Conservation (phyloP, 148 eudicot species). For the Rhododendron ovatum region DNA sequence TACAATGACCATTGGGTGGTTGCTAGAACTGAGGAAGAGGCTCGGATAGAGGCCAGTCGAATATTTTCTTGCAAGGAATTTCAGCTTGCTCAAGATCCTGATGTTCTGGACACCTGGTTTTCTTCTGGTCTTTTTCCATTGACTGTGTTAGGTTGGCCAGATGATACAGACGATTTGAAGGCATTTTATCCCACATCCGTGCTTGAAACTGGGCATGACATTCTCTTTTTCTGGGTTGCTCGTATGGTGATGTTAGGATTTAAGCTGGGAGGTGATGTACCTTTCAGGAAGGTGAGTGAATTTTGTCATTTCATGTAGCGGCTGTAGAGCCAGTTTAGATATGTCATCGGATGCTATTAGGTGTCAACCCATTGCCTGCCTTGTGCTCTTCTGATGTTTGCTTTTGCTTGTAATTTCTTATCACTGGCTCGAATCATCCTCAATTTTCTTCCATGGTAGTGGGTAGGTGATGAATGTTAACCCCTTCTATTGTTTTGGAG, state of each 20-base stretch:
- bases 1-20: constrained; percentile 90
- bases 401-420: background rate
- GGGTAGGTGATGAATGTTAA: background rate
- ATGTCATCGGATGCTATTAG: background rate
- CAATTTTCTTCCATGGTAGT: background rate
- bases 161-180: constrained; percentile 75
- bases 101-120: constrained; percentile 96
- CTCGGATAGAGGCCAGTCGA: constrained; percentile 52
- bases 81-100: constrained; percentile 82
- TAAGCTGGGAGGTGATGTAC: constrained; percentile 84
- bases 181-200: constrained; percentile 89
- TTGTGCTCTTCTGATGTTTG: background rate
- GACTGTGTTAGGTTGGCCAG: constrained; percentile 94
- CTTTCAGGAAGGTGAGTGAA: constrained; percentile 67
- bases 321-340: background rate
- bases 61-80: constrained; percentile 56
- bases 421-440: background rate
- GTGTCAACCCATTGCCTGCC: background rate
- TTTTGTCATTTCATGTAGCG: background rate
- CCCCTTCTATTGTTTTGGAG: background rate
- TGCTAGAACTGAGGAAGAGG: constrained; percentile 71
- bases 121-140: constrained; percentile 91
- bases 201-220: constrained; percentile 98
- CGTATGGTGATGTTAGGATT: constrained; percentile 93
- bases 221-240: constrained; percentile 96